phyloP scores from a whole-genome alignment of 768 basidiomycete species.

The Kockovaella imperatae region DNA sequence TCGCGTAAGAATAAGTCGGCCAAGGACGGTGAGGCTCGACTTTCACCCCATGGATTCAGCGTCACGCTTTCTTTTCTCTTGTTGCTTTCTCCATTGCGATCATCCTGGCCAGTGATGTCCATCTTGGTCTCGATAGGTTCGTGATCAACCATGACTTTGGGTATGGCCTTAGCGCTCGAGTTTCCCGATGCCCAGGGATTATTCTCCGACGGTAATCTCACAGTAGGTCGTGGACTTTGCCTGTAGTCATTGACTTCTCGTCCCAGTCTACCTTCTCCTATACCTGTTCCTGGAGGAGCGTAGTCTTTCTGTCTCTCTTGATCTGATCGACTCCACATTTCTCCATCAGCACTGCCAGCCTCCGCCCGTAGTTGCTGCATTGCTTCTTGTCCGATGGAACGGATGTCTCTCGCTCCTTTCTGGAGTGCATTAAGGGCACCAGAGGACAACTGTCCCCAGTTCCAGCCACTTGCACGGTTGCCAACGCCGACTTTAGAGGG shows the following conservation, averaged over 20 bases:
- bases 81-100: no score
- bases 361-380: constrained; percentile 28
- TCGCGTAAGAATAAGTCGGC: no score
- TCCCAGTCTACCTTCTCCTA: constrained; percentile 5
- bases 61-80: not conserved
- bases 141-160: no score
- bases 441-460: constrained; percentile 38
- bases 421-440: constrained; percentile 35
- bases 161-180: not conserved
- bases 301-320: no score
- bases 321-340: constrained; percentile 17
- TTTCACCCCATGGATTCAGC: not conserved
- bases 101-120: no score
- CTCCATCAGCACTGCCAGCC: constrained; percentile 14
- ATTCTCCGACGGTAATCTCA: constrained; percentile 26
- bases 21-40: no score
- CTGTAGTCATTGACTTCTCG: not conserved
- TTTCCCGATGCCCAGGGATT: constrained; percentile 32
- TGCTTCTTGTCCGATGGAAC: constrained; percentile 31
- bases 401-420: constrained; percentile 39
- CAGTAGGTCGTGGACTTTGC: not conserved
- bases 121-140: not conserved
- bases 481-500: not conserved
- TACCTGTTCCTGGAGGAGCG: constrained; percentile 5
- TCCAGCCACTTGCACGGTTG: constrained; percentile 34